Evolutionary conservation across 176 grass and related monocot species (phyloP).

Genomic region (Triticum monococcum): DNA sequence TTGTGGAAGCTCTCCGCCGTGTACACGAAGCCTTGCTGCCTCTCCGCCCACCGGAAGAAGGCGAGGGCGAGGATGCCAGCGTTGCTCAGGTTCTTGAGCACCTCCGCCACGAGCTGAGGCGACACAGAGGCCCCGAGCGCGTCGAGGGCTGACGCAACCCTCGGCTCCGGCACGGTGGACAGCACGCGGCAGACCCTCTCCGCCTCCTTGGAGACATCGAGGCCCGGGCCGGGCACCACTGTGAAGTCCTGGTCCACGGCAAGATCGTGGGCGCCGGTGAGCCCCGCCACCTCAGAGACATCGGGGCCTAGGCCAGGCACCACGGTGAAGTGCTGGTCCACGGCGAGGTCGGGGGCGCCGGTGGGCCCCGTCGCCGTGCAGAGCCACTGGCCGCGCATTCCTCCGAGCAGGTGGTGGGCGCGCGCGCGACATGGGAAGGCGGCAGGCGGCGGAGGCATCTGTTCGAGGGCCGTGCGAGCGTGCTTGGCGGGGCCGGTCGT

Average conservation of each 20-base stretch:
- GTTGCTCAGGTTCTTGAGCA: slow-evolving; percentile 65
- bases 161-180: slow-evolving; percentile 26
- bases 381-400: neutral
- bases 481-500: neutral
- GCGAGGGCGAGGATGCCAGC: slow-evolving; percentile 47
- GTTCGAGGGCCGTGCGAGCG: neutral
- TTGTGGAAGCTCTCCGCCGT: slow-evolving; percentile 56
- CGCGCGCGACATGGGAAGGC: neutral
- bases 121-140: slow-evolving; percentile 33
- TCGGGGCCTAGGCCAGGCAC: neutral
- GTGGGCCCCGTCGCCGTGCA: neutral
- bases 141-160: slow-evolving; percentile 33
- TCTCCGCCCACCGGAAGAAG: slow-evolving; percentile 81
- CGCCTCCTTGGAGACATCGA: slow-evolving; percentile 11
- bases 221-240: neutral
- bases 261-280: neutral
- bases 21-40: slow-evolving; percentile 54
- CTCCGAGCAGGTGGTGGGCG: neutral
- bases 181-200: slow-evolving; percentile 53
- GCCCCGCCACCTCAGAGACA: neutral
- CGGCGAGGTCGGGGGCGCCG: neutral
- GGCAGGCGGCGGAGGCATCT: neutral
- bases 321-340: neutral
- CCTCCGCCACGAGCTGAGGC: slow-evolving; percentile 41
- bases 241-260: neutral